Conservation (phyloP, 2,329 filamentous ascomycete genomes). For the Phaeosphaeriaceae sp. region DNA sequence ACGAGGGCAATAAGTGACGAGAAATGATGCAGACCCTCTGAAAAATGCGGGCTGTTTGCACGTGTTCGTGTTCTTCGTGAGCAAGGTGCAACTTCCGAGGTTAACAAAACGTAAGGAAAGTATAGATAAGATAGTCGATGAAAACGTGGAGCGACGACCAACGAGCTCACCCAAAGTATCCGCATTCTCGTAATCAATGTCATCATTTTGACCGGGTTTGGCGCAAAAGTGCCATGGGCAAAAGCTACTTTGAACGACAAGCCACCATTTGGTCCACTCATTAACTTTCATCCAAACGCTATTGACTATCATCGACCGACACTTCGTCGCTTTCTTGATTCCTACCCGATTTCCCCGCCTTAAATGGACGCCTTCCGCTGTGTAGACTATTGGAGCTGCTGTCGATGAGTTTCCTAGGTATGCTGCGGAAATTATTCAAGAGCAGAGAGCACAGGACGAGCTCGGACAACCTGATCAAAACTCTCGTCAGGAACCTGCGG, state of each 20-base stretch:
- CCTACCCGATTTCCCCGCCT: neutral
- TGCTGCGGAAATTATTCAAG: neutral
- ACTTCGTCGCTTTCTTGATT: neutral
- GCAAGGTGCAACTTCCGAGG: no score
- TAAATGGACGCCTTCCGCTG: neutral
- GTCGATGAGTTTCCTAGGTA: neutral
- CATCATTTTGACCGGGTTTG: neutral
- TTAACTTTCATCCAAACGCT: neutral
- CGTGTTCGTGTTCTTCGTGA: no score
- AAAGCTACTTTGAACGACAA: neutral
- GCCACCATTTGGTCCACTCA: neutral
- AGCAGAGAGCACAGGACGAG: neutral
- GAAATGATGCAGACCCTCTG: no score
- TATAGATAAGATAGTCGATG: no score
- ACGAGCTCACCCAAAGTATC: neutral
- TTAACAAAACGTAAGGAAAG: no score
- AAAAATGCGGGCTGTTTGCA: no score
- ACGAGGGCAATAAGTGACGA: no score
- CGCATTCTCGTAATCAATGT: neutral
- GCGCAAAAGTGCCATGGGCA: neutral
- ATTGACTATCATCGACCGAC: neutral
- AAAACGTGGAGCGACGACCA: neutral
- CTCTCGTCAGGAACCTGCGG: neutral
- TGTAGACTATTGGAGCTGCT: neutral
- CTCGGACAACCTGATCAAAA: neutral